These are phyloP conservation scores for Pythium monospermum DNA, from an alignment of 352 stramenopile genomes.

Conservation along the genomic window DNA sequence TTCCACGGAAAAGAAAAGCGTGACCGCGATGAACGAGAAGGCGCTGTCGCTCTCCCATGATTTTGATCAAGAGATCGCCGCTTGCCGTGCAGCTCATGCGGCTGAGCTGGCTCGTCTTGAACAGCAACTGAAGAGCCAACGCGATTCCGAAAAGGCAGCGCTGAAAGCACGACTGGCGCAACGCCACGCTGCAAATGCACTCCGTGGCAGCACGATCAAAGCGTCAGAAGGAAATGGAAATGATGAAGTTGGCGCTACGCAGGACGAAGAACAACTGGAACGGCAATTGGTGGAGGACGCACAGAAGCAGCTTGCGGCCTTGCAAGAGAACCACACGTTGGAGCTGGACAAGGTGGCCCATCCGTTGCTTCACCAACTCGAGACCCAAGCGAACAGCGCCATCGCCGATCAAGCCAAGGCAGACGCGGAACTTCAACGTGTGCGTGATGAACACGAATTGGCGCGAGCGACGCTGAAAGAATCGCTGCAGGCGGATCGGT, in stretches of 20 bases:
- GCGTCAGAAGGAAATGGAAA: too few species aligned
- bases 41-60: background rate
- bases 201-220: too few species aligned
- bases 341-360: background rate
- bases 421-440: background rate
- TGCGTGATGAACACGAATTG: too few species aligned
- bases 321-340: background rate
- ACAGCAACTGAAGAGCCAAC: background rate
- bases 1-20: background rate
- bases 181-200: too few species aligned
- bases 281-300: background rate
- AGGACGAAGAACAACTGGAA: background rate
- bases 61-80: background rate
- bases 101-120: background rate
- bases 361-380: background rate
- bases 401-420: background rate
- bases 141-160: background rate
- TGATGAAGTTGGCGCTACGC: too few species aligned
- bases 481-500: background rate
- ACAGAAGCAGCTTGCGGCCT: background rate
- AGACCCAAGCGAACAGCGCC: background rate
- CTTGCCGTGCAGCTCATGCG: background rate
- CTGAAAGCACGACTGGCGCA: conserved; percentile 1
- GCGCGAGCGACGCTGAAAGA: background rate
- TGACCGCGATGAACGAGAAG: background rate